These are phyloP conservation scores for Globisporangium ultimum DNA, from an alignment of 352 stramenopile genomes.

Conservation along the genomic window DNA sequence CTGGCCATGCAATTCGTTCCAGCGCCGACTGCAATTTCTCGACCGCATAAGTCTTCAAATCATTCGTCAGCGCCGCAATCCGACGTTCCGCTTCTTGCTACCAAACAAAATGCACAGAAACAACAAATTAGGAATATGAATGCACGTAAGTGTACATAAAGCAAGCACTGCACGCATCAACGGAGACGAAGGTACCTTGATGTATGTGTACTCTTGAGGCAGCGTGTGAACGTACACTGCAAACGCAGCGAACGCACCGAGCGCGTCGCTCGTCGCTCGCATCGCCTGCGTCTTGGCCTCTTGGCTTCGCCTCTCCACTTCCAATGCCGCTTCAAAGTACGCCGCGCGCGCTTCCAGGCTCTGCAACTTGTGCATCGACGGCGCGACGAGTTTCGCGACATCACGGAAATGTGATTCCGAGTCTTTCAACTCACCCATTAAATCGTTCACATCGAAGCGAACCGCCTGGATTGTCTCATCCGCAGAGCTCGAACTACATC, in stretches of 20 bases:
- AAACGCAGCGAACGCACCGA: conserved; percentile 43
- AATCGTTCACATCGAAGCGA: conserved; percentile 5
- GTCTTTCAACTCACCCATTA: conserved; percentile 20
- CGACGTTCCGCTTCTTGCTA: conserved; percentile 43
- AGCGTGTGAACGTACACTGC: conserved; percentile 33
- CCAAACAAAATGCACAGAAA: conserved; percentile 1
- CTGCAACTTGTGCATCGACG: conserved; percentile 26
- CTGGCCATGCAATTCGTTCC: conserved; percentile 44
- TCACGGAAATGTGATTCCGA: conserved; percentile 45
- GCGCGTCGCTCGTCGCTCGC: conserved; percentile 37
- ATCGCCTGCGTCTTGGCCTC: conserved; percentile 28
- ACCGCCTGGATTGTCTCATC: conserved; percentile 2
- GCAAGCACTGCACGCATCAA: conserved; percentile 1
- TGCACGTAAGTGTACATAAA: too few species aligned
- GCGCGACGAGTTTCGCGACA: conserved; percentile 37
- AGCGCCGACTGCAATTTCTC: conserved; percentile 49
- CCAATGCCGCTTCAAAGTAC: conserved; percentile 43
- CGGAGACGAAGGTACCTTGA: conserved; percentile 28
- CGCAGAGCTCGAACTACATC: background rate
- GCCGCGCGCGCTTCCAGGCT: conserved; percentile 33
- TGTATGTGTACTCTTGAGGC: conserved; percentile 35
- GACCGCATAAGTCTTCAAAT: conserved; percentile 49
- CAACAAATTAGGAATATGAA: background rate
- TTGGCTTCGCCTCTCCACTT: conserved; percentile 55
- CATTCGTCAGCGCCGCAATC: conserved; percentile 37